phyloP scores from a whole-genome alignment of 2,329 filamentous ascomycete genomes.

The Aspergillus arachidicola region DNA sequence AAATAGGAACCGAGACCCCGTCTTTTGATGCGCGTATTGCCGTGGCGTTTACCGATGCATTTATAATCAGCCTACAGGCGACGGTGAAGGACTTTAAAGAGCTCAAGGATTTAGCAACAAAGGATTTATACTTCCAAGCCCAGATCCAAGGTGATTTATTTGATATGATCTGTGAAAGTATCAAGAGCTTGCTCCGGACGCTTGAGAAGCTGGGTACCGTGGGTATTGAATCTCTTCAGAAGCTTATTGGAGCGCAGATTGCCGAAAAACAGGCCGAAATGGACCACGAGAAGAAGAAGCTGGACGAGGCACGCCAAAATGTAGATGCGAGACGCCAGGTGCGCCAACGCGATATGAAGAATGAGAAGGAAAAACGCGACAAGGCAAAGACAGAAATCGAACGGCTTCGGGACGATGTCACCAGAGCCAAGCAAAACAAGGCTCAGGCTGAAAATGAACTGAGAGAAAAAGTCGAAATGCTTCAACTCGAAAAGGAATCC shows the following conservation, averaged over 20 bases:
- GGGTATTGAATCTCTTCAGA: not conserved
- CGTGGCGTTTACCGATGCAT: not conserved
- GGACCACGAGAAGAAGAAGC: not conserved
- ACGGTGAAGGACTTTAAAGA: not conserved
- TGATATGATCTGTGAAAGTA: not conserved
- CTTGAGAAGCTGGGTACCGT: not conserved
- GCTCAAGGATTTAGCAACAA: not conserved
- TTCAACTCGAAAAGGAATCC: not conserved
- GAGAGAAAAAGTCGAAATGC: not conserved
- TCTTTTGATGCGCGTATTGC: not conserved
- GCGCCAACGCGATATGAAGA: not conserved
- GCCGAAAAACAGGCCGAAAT: not conserved
- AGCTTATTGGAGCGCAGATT: not conserved
- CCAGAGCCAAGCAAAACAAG: not conserved
- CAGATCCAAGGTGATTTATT: not conserved
- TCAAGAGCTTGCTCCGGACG: not conserved
- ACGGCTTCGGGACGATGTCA: not conserved
- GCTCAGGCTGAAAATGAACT: not conserved
- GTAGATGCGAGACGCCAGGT: not conserved
- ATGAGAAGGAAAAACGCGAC: not conserved
- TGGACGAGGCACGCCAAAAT: not conserved
- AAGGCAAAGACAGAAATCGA: not conserved
- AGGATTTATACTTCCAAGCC: not conserved
- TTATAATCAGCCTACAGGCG: not conserved
- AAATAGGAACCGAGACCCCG: not conserved